A percentile compares a stretch with the other conserved stretches of the same genome.
phyloP scores from a whole-genome alignment of 164 flowering plant species.

The Macadamia integrifolia region DNA sequence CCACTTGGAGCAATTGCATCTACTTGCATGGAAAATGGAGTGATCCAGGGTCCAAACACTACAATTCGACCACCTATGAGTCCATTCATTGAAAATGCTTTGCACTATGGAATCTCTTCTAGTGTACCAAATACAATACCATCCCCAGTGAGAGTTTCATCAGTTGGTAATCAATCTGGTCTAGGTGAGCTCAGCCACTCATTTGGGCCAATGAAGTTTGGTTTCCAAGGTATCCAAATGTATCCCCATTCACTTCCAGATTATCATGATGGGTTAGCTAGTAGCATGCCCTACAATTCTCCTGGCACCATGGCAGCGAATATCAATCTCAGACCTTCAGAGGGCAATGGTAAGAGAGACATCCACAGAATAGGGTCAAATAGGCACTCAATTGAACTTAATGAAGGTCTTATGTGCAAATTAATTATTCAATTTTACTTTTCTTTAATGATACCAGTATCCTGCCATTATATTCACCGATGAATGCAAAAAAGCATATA shows the following conservation, averaged over 20 bases:
- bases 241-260: constrained; percentile 77
- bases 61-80: constrained; percentile 24
- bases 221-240: constrained; percentile 29
- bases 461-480: too few species aligned
- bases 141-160: constrained; percentile 32
- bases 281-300: constrained; percentile 37
- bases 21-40: constrained; percentile 36
- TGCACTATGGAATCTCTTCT: constrained; percentile 36
- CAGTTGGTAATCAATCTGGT: constrained; percentile 34
- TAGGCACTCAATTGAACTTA: constrained; percentile 39
- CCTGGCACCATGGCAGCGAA: constrained; percentile 24
- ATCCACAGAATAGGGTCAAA: constrained; percentile 34
- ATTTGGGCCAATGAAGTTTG: constrained; percentile 37
- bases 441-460: not conserved
- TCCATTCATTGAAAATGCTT: constrained; percentile 33
- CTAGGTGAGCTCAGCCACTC: constrained; percentile 33
- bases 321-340: constrained; percentile 28
- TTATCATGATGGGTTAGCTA: constrained; percentile 40
- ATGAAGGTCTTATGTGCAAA: constrained; percentile 40
- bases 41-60: constrained; percentile 28
- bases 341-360: constrained; percentile 38
- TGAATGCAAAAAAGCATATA: not conserved
- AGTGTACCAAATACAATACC: constrained; percentile 49
- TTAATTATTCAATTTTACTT: not conserved
- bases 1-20: constrained; percentile 31